Base-by-base conservation (phyloP, 805 yeast species). In the Pichia sporocuriosa region DNA sequence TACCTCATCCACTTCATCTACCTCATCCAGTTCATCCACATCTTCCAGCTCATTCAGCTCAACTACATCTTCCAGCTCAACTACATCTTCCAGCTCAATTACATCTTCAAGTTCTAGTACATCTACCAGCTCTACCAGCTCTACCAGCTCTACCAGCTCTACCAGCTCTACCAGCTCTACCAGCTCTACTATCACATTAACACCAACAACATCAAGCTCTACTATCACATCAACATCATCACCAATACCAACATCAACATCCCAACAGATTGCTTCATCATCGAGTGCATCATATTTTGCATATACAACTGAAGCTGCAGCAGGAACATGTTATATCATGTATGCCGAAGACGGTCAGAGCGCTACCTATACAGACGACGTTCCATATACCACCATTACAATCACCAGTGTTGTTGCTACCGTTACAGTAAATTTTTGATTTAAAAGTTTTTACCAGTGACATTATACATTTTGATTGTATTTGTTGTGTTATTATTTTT, bases 151-250 rank as follows among this genome's bases (percentile, higher is more conserved):
- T 62, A 65, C 60, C 60, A 62, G 55, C 40, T 50, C 11, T 5
- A 12, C 29, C 10, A 26, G 13, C 29, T 26, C 35, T 61, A 70
- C 56, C 39, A 56, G 42, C 65, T 67, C 38, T 56, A 61, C 55
- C 61, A 61, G 53, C 65, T 62, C 54, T 62, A 65, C 60, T 60
- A 62, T 55, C 40, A 49, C 44, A 55, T 46, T 73, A 11, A 57
- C 68, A 15, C 60, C 70, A 7, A 12, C 29, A 26, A 49, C 66
- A n/a, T 60, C 70, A 20, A 44, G 64, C 23, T 55, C 57, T 11
- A 12, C 29, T 24, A 24, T 8, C 26, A 11, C 11, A 11, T 26
- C 29, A 26, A 26, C n/a, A 13, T 26, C 29, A 5, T 26, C 29
- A 26, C 27, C 26, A 21, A 42, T 39, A 8, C 12, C 53, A 16